Percentiles rank a stretch among this genome's conserved stretches.
Conservation (phyloP, 2,329 filamentous ascomycete species). For the Alternaria tenuissima region DNA sequence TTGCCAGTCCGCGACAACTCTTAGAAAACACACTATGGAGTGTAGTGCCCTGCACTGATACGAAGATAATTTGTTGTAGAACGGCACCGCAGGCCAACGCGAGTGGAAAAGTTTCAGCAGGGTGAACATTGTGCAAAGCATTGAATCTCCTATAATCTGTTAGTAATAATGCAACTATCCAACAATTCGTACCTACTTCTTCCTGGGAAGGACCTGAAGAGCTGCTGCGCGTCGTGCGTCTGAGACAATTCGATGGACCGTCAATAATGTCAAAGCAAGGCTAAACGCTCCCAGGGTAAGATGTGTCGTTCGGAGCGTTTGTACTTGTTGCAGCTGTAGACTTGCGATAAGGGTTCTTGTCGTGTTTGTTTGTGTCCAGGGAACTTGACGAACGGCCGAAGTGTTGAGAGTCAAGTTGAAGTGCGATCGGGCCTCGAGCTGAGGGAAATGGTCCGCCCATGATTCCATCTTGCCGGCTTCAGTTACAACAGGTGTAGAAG, state of each 20-base stretch:
- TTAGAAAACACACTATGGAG: slow-evolving; percentile 49
- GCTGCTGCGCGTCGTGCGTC: slow-evolving; percentile 49
- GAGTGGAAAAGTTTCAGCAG: slow-evolving; percentile 53
- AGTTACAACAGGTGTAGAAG: slow-evolving; percentile 37
- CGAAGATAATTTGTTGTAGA: slow-evolving; percentile 50
- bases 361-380: slow-evolving; percentile 43
- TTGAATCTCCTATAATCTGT: slow-evolving; percentile 42
- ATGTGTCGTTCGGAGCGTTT: slow-evolving; percentile 51
- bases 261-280: slow-evolving; percentile 46
- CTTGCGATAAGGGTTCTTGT: slow-evolving; percentile 45
- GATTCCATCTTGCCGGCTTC: slow-evolving; percentile 48
- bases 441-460: slow-evolving; percentile 44
- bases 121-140: slow-evolving; percentile 49
- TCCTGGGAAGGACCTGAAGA: slow-evolving; percentile 41
- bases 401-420: slow-evolving; percentile 51
- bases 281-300: slow-evolving; percentile 51
- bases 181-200: slow-evolving; percentile 36
- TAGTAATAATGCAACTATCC: slow-evolving; percentile 12
- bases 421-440: slow-evolving; percentile 47
- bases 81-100: slow-evolving; percentile 49
- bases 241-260: slow-evolving; percentile 48
- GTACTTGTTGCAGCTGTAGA: slow-evolving; percentile 49
- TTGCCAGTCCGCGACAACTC: slow-evolving; percentile 46
- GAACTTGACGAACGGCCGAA: slow-evolving; percentile 36
- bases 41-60: slow-evolving; percentile 50